These are phyloP conservation scores for Myrica gale DNA, from an alignment of 306 rosid species.

Conservation along the genomic window DNA sequence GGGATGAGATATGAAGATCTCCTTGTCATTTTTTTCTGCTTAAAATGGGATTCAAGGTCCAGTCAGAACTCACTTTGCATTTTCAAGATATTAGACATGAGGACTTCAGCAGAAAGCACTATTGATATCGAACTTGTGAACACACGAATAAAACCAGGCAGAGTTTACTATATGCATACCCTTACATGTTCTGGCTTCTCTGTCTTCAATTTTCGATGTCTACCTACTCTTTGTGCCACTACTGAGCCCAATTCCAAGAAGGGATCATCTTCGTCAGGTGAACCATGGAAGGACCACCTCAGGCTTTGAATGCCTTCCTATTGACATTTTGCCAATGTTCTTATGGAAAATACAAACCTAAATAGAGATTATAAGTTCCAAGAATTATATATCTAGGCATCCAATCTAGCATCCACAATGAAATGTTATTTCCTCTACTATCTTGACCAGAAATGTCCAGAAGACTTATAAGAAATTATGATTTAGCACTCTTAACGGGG, in stretches of 20 bases:
- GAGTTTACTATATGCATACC: constrained; percentile 14
- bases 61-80: neutral
- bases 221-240: neutral
- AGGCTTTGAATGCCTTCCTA: neutral
- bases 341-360: constrained; percentile 4
- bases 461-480: neutral
- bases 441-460: neutral
- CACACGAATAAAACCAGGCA: neutral
- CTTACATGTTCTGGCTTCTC: constrained; percentile 24
- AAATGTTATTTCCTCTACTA: no score
- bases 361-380: constrained; percentile 1
- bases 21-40: constrained; percentile 8
- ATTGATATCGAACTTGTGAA: neutral
- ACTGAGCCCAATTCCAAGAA: constrained; percentile 21
- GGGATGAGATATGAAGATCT: neutral
- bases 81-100: neutral
- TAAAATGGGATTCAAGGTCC: constrained; percentile 2
- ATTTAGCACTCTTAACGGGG: neutral
- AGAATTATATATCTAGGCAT: neutral
- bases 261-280: constrained; percentile 12
- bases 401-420: neutral
- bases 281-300: constrained; percentile 8
- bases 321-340: neutral
- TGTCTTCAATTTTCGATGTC: constrained; percentile 16
- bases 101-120: neutral